Percentiles rank a stretch among this genome's conserved stretches.
phyloP scores from a whole-genome alignment of 2,329 filamentous ascomycete genomes.

The Penicillium sp. region DNA sequence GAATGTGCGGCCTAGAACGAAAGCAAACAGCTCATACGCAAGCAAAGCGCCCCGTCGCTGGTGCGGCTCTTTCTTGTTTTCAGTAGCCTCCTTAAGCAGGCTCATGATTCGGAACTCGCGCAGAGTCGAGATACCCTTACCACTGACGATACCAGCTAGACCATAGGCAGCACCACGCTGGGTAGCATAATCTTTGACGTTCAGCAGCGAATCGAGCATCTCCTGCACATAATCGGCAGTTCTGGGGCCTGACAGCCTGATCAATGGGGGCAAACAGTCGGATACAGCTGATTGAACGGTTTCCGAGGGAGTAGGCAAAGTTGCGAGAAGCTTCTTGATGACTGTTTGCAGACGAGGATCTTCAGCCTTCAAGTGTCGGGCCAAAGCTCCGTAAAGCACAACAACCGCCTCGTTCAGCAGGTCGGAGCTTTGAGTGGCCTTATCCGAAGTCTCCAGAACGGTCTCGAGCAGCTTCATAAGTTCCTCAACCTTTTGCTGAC shows the following conservation, averaged over 20 bases:
- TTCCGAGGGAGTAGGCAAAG: conserved; percentile 91
- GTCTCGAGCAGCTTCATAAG: conserved; percentile 91
- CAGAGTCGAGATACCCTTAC: conserved; percentile 80
- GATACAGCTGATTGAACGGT: conserved; percentile 96
- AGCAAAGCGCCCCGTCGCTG: conserved; percentile 87
- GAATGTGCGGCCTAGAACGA: conserved; percentile 83
- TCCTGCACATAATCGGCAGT: conserved; percentile 78
- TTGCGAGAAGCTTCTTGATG: conserved; percentile 80
- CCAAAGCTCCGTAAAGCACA: conserved; percentile 93
- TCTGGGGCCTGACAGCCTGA: conserved; percentile 77
- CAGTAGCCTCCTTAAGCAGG: conserved; percentile 76
- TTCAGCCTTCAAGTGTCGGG: conserved; percentile 80
- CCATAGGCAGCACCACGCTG: conserved; percentile 94
- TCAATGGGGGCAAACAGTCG: conserved; percentile 88
- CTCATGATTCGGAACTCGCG: conserved; percentile 85
- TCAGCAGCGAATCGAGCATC: conserved; percentile 79
- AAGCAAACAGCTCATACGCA: conserved; percentile 86
- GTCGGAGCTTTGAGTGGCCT: conserved; percentile 78
- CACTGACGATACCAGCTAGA: conserved; percentile 83
- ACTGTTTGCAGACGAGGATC: conserved; percentile 87
- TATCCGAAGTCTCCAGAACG: conserved; percentile 83
- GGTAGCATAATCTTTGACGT: conserved; percentile 87
- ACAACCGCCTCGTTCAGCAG: conserved; percentile 96
- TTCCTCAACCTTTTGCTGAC: conserved; percentile 79
- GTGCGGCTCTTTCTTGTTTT: conserved; percentile 91